These are phyloP conservation scores for Blastocystis sp. DNA, from an alignment of 352 stramenopile species.

Conservation along the genomic window DNA sequence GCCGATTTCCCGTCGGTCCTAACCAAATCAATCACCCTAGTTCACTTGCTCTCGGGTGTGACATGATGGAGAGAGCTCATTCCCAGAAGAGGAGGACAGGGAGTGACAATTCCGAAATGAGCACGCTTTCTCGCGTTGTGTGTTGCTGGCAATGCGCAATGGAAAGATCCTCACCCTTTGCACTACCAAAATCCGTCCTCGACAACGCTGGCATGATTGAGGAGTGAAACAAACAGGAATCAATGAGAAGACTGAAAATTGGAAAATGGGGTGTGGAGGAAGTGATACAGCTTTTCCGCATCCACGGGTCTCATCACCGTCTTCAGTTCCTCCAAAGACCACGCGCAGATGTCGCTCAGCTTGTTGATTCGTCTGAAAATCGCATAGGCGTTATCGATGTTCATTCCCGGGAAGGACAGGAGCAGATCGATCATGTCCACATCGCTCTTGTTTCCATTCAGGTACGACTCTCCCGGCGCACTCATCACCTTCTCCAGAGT, in stretches of 20 bases:
- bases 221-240: too few species aligned
- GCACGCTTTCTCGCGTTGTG: too few species aligned
- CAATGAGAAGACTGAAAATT: background rate
- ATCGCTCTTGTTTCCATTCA: slow-evolving; percentile 49
- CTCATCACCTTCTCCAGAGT: slow-evolving; percentile 37
- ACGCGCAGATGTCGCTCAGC: slow-evolving; percentile 41
- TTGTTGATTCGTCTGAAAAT: slow-evolving; percentile 55
- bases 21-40: too few species aligned
- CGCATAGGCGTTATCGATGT: slow-evolving; percentile 46
- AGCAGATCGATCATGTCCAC: slow-evolving; percentile 50
- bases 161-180: too few species aligned
- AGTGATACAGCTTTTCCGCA: slow-evolving; percentile 22
- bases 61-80: too few species aligned
- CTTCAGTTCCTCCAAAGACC: slow-evolving; percentile 28
- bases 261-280: slow-evolving; percentile 63
- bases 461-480: background rate
- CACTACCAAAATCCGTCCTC: too few species aligned
- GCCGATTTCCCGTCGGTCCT: too few species aligned
- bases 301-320: slow-evolving; percentile 35
- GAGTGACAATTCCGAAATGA: too few species aligned
- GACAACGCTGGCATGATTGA: too few species aligned
- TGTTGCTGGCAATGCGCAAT: too few species aligned
- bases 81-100: too few species aligned
- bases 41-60: too few species aligned
- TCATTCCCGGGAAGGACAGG: slow-evolving; percentile 22